A percentile compares a stretch with the other conserved stretches of the same genome.
Conservation (phyloP, 2,329 filamentous ascomycete genomes). For the Ophiosphaerella narmari region DNA sequence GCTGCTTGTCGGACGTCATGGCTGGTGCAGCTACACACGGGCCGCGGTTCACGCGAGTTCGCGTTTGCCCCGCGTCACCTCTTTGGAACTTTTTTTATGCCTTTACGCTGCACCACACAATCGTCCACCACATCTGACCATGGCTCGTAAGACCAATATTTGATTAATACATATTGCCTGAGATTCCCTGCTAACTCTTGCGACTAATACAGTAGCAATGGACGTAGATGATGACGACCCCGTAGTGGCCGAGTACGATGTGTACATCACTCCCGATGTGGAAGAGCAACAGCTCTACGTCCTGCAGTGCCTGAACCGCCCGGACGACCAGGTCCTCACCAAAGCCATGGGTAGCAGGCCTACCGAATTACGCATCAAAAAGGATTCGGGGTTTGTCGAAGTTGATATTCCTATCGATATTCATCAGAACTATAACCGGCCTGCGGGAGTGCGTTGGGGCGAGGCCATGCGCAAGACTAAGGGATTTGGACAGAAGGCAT, state of each 20-base stretch:
- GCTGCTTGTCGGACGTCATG: constrained; percentile 23
- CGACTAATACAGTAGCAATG: constrained; percentile 17
- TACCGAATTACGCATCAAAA: constrained; percentile 79
- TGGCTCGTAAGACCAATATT: constrained; percentile 32
- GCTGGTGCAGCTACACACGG: constrained; percentile 27
- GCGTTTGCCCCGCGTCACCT: constrained; percentile 12
- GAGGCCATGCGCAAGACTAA: constrained; percentile 66
- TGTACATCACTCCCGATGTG: constrained; percentile 82
- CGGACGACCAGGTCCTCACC: constrained; percentile 66
- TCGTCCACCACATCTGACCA: constrained; percentile 13
- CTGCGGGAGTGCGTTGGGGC: constrained; percentile 82
- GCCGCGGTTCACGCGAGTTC: constrained; percentile 20
- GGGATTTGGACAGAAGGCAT: constrained; percentile 50
- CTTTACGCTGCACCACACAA: constrained; percentile 8
- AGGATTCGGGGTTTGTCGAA: constrained; percentile 81
- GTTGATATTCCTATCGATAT: constrained; percentile 80
- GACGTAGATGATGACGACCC: constrained; percentile 52
- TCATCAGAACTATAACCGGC: constrained; percentile 79
- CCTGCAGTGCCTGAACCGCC: constrained; percentile 86
- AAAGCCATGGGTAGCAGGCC: constrained; percentile 60
- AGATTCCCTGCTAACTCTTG: constrained; percentile 6
- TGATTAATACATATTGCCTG: constrained; percentile 1
- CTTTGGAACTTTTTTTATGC: constrained; percentile 24
- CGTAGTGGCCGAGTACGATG: constrained; percentile 68
- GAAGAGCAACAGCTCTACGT: constrained; percentile 62